phyloP scores from a whole-genome alignment of 2,329 filamentous ascomycete genomes.

The Scedosporium apiospermum region DNA sequence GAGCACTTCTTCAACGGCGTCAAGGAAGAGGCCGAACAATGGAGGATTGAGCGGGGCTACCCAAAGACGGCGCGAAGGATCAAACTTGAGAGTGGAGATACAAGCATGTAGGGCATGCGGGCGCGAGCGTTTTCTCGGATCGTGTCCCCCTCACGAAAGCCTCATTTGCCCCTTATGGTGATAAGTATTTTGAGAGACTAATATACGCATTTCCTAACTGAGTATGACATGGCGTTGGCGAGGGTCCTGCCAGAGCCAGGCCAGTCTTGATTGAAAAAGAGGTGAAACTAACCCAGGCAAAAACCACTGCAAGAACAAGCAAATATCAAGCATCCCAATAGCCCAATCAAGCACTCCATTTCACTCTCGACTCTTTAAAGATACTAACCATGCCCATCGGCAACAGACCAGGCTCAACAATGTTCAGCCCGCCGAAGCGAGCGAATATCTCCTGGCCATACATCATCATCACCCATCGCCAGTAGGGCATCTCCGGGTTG shows the following conservation, averaged over 20 bases:
- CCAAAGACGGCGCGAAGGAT: neutral
- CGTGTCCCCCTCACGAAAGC: neutral
- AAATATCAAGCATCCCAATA: too few relatives aligned
- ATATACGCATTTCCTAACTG: too few relatives aligned
- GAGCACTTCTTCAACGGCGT: slow-evolving; percentile 20
- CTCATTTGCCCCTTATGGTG: neutral
- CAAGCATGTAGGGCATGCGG: neutral
- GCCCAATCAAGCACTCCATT: slow-evolving; percentile 20
- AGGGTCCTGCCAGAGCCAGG: too few relatives aligned
- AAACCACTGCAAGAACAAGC: too few relatives aligned
- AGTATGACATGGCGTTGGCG: too few relatives aligned
- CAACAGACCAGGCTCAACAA: slow-evolving; percentile 33
- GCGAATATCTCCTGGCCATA: slow-evolving; percentile 33
- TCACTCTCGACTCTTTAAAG: slow-evolving; percentile 31
- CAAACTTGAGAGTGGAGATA: neutral
- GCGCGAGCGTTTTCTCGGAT: neutral
- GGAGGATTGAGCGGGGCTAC: slow-evolving; percentile 14
- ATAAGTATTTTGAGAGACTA: too few relatives aligned
- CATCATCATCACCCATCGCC: slow-evolving; percentile 36
- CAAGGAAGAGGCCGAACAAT: slow-evolving; percentile 24
- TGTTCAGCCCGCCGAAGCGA: slow-evolving; percentile 32
- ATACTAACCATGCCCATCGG: slow-evolving; percentile 37
- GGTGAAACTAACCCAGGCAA: too few relatives aligned
- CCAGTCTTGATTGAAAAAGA: too few relatives aligned
- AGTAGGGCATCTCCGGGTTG: slow-evolving; percentile 29